Evolutionary conservation across 805 yeast genomes (phyloP), one percentile per base, ranked within the genome.

Genomic region (Candida railenensis): DNA sequence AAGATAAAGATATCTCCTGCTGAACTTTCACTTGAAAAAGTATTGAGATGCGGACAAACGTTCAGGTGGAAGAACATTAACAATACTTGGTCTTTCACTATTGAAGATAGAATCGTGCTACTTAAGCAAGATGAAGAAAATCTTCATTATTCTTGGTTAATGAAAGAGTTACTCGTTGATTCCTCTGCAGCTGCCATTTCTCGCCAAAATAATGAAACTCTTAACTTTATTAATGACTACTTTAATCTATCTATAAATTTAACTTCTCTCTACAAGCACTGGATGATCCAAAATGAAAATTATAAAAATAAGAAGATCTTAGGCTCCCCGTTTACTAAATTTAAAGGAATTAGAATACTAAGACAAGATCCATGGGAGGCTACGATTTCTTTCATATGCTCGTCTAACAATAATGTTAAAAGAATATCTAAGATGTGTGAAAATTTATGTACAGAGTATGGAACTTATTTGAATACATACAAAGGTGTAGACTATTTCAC

Each of bases 281-380:
- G 98, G 97, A 53, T 74, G 2, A 47, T 51, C 0, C 74, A 65
- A 16, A 95, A 89, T 59, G 43, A 46, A 42, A 69, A 16, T 63
- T 85, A 82, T 56, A 61, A 61, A 40, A 65, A 62, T 42, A 61
- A 44, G 44, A 67, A 3, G 51, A 62, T 34, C 58, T 14, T 11
- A 16, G 51, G 42, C 16, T 56, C 70, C 2, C 71, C 74, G 2
- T 72, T 72, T 51, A 47, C 52, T 3, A 44, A 56, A 25, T 81
- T 81, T 46, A 71, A 71, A 3, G 98, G 97, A 0, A 82, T 92
- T 16, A 69, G 99, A 25, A 89, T 92, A 51, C 74, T 94, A 22
- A 75, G 91, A 33, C 98, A 94, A 63, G 97, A 92, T 53, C 98
- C 99, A 0, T 94, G 98, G 98, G 99, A 94, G 55, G 89, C 92